Evolutionary conservation across 1,284 basidiomycete species (phyloP).

Genomic region (Schizopora paradoxa): DNA sequence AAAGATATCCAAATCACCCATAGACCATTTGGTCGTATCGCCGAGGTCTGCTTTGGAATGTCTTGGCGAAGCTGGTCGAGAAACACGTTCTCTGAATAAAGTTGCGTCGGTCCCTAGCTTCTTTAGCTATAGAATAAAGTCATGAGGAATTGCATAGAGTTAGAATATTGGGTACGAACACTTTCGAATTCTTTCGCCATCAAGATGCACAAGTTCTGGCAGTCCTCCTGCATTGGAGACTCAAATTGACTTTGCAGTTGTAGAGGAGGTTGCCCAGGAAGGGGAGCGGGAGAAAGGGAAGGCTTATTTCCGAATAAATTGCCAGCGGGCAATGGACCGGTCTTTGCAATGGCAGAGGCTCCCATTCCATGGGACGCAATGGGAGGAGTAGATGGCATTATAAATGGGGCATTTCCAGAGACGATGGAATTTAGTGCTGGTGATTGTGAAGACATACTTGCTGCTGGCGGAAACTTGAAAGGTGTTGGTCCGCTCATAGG

Average conservation of each 20-base stretch:
- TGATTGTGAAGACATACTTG: constrained; percentile 1
- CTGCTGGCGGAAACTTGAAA: constrained; percentile 11
- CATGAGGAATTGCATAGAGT: background rate
- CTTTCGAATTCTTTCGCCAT: constrained; percentile 16
- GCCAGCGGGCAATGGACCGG: background rate
- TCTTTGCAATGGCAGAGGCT: background rate
- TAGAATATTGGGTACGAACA: constrained; percentile 6
- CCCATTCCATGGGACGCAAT: background rate
- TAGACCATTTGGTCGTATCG: constrained; percentile 45
- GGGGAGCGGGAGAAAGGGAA: background rate
- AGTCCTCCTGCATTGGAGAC: constrained; percentile 19
- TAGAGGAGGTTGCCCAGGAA: background rate
- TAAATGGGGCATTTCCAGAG: constrained; percentile 14
- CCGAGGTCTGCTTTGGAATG: constrained; percentile 42
- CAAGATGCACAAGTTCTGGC: constrained; percentile 10
- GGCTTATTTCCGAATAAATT: background rate
- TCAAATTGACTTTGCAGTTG: constrained; percentile 13
- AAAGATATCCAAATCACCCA: constrained; percentile 49
- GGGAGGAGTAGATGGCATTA: constrained; percentile 10
- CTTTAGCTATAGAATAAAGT: constrained; percentile 8
- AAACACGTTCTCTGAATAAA: constrained; percentile 29
- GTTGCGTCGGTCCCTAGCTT: constrained; percentile 15
- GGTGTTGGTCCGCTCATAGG: constrained; percentile 6
- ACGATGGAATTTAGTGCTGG: background rate
- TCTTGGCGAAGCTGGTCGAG: constrained; percentile 33